Evolutionary conservation across 169 alveolate genomes (phyloP).

Genomic region (Cryptosporidium felis): DNA sequence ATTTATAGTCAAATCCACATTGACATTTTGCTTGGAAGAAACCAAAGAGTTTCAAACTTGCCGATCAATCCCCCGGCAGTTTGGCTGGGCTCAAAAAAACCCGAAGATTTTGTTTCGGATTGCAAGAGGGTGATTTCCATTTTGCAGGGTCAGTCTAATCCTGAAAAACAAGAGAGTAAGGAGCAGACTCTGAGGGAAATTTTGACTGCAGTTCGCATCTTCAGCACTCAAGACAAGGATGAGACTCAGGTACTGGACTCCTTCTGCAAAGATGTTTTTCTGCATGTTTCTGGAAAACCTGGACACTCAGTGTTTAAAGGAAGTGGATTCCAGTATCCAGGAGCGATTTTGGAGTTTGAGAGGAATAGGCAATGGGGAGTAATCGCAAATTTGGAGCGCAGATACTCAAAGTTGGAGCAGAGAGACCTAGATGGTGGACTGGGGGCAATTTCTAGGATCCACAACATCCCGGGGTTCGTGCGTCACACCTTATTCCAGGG

Average conservation of each 20-base stretch:
- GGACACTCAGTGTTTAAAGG: conserved; percentile 51
- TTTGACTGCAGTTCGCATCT: conserved; percentile 15
- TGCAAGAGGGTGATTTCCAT: conserved; percentile 40
- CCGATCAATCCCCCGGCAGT: conserved; percentile 47
- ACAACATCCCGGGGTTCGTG: conserved; percentile 44
- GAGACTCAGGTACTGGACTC: conserved; percentile 29
- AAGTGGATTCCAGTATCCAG: conserved; percentile 63
- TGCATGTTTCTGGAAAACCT: conserved; percentile 3
- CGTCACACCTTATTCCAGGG: conserved; percentile 60
- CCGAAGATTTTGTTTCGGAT: conserved; percentile 38
- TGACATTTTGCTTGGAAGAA: conserved; percentile 35
- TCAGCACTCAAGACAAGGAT: conserved; percentile 10
- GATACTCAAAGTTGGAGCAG: conserved; percentile 15
- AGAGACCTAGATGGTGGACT: conserved; percentile 18
- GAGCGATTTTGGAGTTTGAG: conserved; percentile 59
- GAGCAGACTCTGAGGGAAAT: conserved; percentile 30
- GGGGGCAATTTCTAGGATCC: conserved; percentile 40
- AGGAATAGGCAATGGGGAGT: conserved; percentile 62
- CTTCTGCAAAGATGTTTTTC: conserved; percentile 26
- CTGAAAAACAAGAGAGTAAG: not conserved
- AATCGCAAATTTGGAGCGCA: conserved; percentile 18
- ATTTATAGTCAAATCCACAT: conserved; percentile 53
- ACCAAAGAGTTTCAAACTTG: conserved; percentile 42
- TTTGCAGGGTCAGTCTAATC: conserved; percentile 7
- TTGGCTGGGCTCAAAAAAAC: conserved; percentile 53